phyloP scores from a whole-genome alignment of 192 early-diverging fungal species.

The Diversispora epigaea region DNA sequence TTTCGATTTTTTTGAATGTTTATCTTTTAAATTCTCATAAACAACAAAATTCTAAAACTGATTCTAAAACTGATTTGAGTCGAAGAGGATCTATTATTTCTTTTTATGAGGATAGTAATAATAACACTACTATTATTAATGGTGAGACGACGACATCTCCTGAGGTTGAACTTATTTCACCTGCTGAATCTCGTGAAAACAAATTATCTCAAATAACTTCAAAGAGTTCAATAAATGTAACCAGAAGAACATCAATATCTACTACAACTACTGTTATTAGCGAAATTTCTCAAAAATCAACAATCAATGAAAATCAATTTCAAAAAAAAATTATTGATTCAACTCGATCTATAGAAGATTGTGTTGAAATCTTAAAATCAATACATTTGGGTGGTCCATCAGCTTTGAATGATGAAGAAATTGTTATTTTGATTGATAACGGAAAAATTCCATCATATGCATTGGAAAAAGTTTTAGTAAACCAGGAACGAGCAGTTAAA shows the following conservation, averaged over 20 bases:
- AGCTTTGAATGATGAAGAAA: conserved; percentile 71
- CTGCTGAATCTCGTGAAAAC: too few relatives aligned
- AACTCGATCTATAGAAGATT: conserved; percentile 48
- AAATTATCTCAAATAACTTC: too few relatives aligned
- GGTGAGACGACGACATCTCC: too few relatives aligned
- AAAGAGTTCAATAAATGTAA: too few relatives aligned
- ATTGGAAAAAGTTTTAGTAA: conserved; percentile 80
- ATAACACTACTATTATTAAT: too few relatives aligned
- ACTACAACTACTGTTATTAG: too few relatives aligned
- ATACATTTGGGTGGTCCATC: conserved; percentile 37
- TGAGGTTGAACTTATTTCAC: too few relatives aligned
- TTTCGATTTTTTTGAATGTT: conserved; percentile 56
- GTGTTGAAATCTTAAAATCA: conserved; percentile 44
- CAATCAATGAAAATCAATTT: not conserved
- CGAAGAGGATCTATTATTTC: not conserved
- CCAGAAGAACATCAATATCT: too few relatives aligned
- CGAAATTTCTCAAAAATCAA: not conserved
- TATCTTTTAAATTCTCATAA: conserved; percentile 63
- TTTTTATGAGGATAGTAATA: not conserved
- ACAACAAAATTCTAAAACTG: conserved; percentile 36
- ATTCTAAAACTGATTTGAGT: not conserved
- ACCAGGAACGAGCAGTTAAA: conserved; percentile 80
- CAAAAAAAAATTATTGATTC: not conserved
- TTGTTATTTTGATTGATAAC: conserved; percentile 65
- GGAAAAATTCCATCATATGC: conserved; percentile 81